phyloP scores from a whole-genome alignment of 2,329 filamentous ascomycete genomes.

The Emmonsiellopsis sp. region DNA sequence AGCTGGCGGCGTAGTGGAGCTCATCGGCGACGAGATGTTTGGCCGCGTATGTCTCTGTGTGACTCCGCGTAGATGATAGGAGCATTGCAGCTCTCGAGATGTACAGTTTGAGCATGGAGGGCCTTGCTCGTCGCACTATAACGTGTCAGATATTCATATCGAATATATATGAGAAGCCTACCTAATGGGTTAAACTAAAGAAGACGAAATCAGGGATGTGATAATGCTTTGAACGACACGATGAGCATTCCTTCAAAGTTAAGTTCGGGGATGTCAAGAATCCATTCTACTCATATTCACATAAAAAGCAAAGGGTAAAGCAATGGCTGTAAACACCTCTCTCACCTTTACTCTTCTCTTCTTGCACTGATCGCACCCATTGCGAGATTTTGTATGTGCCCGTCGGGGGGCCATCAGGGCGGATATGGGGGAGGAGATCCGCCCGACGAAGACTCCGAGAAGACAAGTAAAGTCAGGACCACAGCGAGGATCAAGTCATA shows the following conservation, averaged over 20 bases:
- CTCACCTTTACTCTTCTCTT: slow-evolving; percentile 31
- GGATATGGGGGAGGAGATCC: too few relatives aligned
- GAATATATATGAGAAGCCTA: background rate
- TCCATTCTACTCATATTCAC: too few relatives aligned
- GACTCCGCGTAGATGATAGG: slow-evolving; percentile 11
- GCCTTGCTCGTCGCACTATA: slow-evolving; percentile 30
- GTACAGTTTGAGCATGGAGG: slow-evolving; percentile 31
- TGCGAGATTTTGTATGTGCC: slow-evolving; percentile 34
- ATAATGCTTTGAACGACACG: background rate
- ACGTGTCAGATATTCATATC: slow-evolving; percentile 7
- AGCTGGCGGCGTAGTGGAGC: background rate
- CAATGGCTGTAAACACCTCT: background rate
- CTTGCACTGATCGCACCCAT: slow-evolving; percentile 34
- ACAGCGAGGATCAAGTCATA: too few relatives aligned
- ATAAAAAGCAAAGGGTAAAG: background rate
- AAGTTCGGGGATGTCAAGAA: too few relatives aligned
- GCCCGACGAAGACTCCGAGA: too few relatives aligned
- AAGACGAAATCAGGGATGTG: background rate
- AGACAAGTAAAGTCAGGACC: too few relatives aligned
- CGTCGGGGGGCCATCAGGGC: slow-evolving; percentile 27
- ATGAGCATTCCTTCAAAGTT: background rate
- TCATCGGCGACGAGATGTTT: slow-evolving; percentile 4
- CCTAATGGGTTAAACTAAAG: background rate
- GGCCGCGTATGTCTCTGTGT: slow-evolving; percentile 11
- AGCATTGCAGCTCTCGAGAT: slow-evolving; percentile 26